Evolutionary conservation across 1,139 yeast genomes (phyloP), one percentile per base, ranked within the genome.

Genomic region (Blastobotrys malaysiensis): DNA sequence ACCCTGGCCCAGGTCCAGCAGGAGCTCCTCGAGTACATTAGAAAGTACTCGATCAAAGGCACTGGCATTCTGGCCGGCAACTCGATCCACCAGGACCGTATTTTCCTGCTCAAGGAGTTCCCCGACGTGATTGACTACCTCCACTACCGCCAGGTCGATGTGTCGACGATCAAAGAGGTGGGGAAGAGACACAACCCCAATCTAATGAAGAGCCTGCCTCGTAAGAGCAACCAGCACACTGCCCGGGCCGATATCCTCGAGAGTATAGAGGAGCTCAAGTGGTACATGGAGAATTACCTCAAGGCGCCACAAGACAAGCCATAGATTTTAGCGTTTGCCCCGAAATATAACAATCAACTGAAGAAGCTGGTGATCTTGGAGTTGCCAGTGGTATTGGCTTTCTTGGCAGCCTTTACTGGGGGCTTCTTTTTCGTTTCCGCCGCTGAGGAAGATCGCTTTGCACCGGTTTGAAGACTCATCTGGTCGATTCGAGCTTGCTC

Each of bases 191-290:
- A 88, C 67, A 88, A 88, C 66, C 86, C 88, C 0, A 70, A 69
- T 9, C 71, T 91, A 51, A 73, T 83, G 75, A 69, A 69, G 47
- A 66, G 72, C 21, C 73, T 76, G 46, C 97, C 98, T 0, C 73
- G 74, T 53, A 91, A 93, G 70, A 70, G 71, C 48, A 77, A 78
- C 13, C 77, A 77, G 1, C 99, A 95, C 68, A 91, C 98, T 0
- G 99, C 99, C 0, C 80, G 80, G 61, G 77, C 84, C 9, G 99
- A 95, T 70, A 91, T 95, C 50, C 65, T 88, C 53, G 99, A 93
- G 68, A 88, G 97, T 65, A 91, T 95, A 46, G 80, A 73, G 11
- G 97, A 93, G 67, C 75, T 93, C 65, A 78, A 76, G 62, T 93
- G 95, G 89, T 89, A 84, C 68, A 74, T 79, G 54, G 80, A 83